Evolutionary conservation across 2,329 filamentous ascomycete species (phyloP).

Genomic region (Monosporascus sp.): DNA sequence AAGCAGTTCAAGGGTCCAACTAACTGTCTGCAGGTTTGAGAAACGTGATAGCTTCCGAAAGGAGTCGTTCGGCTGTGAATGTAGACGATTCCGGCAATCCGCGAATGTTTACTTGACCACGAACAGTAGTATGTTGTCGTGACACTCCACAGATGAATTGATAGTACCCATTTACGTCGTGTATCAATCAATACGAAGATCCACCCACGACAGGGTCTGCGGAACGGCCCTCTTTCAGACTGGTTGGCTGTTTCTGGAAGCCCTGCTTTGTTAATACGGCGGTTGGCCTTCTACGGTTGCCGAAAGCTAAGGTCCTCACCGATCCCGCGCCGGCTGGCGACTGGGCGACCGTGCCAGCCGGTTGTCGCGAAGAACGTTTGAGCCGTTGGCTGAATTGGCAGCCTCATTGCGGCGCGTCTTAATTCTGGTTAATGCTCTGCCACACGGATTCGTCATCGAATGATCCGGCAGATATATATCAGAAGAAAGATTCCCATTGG

Average conservation of each 20-base stretch:
- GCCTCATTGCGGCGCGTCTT: not conserved
- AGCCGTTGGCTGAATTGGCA: not conserved
- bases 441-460: not conserved
- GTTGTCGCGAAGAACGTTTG: conserved; percentile 1
- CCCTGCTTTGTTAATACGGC: not conserved
- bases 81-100: conserved; percentile 3
- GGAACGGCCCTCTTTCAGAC: not conserved
- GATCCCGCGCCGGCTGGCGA: not conserved
- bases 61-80: not conserved
- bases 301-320: not conserved
- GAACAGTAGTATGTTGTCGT: conserved; percentile 7
- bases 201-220: not conserved
- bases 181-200: not conserved
- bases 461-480: not conserved
- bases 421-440: not conserved
- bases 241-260: too few species aligned
- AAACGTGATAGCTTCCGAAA: not conserved
- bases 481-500: not conserved
- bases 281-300: not conserved
- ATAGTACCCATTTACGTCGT: not conserved
- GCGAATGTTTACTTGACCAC: conserved; percentile 7
- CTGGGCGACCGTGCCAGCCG: conserved; percentile 1
- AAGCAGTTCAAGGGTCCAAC: not conserved
- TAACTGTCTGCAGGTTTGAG: not conserved
- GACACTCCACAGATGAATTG: conserved; percentile 5